Evolutionary conservation across 495 filamentous ascomycete genomes (phyloP).

Genomic region (Staphylotrichum longicolle): DNA sequence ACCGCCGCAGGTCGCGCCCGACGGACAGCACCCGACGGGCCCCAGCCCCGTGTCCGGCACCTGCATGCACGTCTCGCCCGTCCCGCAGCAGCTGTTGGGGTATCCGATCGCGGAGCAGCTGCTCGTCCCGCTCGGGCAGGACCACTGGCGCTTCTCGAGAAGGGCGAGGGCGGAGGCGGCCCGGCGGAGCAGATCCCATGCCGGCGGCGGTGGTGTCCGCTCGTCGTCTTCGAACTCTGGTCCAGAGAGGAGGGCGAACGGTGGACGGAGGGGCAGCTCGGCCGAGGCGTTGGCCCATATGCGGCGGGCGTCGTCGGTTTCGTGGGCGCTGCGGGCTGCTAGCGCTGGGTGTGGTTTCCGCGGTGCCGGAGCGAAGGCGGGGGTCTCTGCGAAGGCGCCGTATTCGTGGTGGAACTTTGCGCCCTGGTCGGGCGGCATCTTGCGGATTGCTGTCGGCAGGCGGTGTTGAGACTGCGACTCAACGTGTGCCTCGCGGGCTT

Average conservation of each 20-base stretch:
- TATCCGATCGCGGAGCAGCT: slow-evolving; percentile 66
- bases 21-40: slow-evolving; percentile 81
- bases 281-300: slow-evolving; percentile 34
- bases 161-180: slow-evolving; percentile 38
- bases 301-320: slow-evolving; percentile 25
- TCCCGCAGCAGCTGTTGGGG: slow-evolving; percentile 73
- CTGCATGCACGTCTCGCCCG: slow-evolving; percentile 64
- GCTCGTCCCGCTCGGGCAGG: slow-evolving; percentile 69
- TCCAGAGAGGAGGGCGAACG: slow-evolving; percentile 40
- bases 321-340: slow-evolving; percentile 19
- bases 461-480: slow-evolving; percentile 27
- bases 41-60: slow-evolving; percentile 71
- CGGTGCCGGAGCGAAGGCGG: slow-evolving; percentile 21
- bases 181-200: slow-evolving; percentile 26
- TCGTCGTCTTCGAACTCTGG: neutral
- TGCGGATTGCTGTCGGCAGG: slow-evolving; percentile 54
- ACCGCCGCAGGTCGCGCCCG: slow-evolving; percentile 65
- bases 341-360: slow-evolving; percentile 15
- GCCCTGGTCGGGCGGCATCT: slow-evolving; percentile 78
- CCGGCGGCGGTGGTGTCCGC: neutral
- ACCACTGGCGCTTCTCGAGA: slow-evolving; percentile 56
- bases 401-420: slow-evolving; percentile 79
- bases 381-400: slow-evolving; percentile 45
- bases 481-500: slow-evolving; percentile 22
- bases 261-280: slow-evolving; percentile 32